Evolutionary conservation across 768 basidiomycete species (phyloP), one percentile per base, ranked within the genome.

Genomic region (Vararia minispora): DNA sequence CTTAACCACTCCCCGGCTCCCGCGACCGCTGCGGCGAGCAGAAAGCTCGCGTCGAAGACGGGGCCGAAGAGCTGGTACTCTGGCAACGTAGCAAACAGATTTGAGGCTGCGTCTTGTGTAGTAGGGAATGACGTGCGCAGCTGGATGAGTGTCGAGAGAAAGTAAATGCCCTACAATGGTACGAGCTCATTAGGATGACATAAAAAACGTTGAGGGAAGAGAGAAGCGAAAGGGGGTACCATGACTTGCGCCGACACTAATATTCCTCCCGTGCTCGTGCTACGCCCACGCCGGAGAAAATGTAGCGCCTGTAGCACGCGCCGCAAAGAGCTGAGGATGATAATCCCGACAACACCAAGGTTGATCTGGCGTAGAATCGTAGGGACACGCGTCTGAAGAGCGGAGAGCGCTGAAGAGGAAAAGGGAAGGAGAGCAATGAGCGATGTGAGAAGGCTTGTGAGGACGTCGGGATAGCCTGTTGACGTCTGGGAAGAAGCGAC

Each of bases 141-240:
- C 55, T 90, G 87, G 10, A 89, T 76, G 33, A 89, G 61, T 0
- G 85, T 89, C 3, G 84, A 79, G 21, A 90, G 71, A 25, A 89
- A 71, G 53, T 90, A 90, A 29, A 84, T 80, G 9, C 79, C 82
- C 86, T 89, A 29, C 1, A 36, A 27, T 25, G 4, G 13, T 13
- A 17, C 14, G 13, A 26, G 46, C 26, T 13, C 8, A 18, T 27
- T 13, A 37, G 25, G 25, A 17, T 27, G 39, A 39, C 18, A 13
- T 35, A 21, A 39, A 43, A 22, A 26, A 13, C n/a, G 11, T 2
- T 21, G 6, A 5, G 30, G 18, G 18, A 32, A 4, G 13, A 3
- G 33, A 27, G 17, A 22, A 29, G 16, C 26, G 16, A 18, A 35
- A 21, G 24, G 43, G 51, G 66, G 24, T 46, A 85, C 86, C 86